Evolutionary conservation across 1,139 yeast species (phyloP), one percentile per base, ranked within the genome.

Genomic region (Keqinozyma sinolaborantium): DNA sequence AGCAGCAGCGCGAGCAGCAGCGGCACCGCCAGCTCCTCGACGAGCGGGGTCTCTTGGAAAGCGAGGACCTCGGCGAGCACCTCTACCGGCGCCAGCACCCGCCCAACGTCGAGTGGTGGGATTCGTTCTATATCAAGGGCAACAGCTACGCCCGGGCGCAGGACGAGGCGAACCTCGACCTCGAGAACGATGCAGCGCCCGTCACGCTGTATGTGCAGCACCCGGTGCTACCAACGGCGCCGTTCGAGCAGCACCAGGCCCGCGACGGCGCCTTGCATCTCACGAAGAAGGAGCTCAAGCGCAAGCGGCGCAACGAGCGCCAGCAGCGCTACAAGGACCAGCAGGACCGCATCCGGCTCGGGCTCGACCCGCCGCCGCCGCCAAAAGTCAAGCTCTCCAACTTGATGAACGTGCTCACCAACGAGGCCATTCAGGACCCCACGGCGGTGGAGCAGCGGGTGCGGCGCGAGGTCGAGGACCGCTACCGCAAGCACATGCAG

Each of bases 401-500:
- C 51, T 69, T 90, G 53, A 84, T 86, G 88, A 82, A 75, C 44
- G 95, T 87, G 0, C 65, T 83, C 30, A 85, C 96, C 3, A 81
- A 86, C 48, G 95, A 85, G 39, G 86, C 94, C n/a, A 82, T 88
- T 29, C 70, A 73, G 39, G 95, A 92, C 50, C 98, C 98, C 0
- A 92, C 98, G 0, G 77, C 78, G 4, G 81, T 90, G 44, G 98
- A 92, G 50, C 67, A 70, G 53, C 58, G 69, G 34, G 97, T 94
- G 0, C 66, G 76, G 30, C 58, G 64, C 25, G 94, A 90, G 40
- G 83, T 87, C 7, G 79, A 72, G 25, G 73, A 75, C 28, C 65
- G 99, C 16, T 61, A 63, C 20, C 45, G 60, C n/a, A 60, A 62
- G 29, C 99, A 92, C 56, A 65, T 75, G 41, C 60, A 60, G 24